Percentiles rank a stretch among this genome's conserved stretches.
These are phyloP conservation scores for Pisolithus albus DNA, from an alignment of 768 basidiomycete species.

Conservation along the genomic window DNA sequence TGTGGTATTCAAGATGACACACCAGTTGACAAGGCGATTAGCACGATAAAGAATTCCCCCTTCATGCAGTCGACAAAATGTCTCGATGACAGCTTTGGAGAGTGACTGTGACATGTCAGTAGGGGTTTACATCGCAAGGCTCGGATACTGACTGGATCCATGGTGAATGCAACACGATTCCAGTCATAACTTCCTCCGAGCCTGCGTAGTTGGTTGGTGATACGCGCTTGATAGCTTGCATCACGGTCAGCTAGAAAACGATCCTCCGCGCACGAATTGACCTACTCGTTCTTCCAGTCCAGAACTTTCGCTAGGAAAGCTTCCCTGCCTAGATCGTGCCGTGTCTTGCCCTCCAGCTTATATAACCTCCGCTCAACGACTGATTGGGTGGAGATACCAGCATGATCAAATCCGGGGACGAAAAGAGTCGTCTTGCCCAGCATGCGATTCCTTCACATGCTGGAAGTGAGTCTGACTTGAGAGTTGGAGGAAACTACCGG, in stretches of 20 bases:
- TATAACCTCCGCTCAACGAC: conserved; percentile 92
- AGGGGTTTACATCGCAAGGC: not conserved
- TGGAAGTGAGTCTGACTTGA: not conserved
- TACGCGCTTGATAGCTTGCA: conserved; percentile 81
- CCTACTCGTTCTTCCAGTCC: conserved; percentile 97
- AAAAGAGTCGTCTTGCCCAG: conserved; percentile 85
- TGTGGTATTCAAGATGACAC: conserved; percentile 90
- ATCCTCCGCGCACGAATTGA: not conserved
- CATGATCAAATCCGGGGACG: conserved; percentile 95
- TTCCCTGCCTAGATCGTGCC: conserved; percentile 94
- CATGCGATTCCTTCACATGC: conserved; percentile 80
- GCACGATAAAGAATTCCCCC: conserved; percentile 91
- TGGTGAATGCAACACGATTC: conserved; percentile 91
- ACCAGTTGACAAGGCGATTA: conserved; percentile 98
- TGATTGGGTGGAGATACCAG: conserved; percentile 96
- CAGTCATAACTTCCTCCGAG: conserved; percentile 94
- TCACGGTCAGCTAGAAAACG: not conserved
- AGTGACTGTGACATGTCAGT: conserved; percentile 40
- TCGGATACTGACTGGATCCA: conserved; percentile 62
- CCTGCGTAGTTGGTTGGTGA: conserved; percentile 81
- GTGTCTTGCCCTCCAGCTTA: conserved; percentile 73
- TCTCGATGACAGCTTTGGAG: conserved; percentile 85
- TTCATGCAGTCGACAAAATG: conserved; percentile 86
- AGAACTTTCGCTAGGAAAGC: conserved; percentile 84
- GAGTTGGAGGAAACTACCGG: not conserved